Base-by-base conservation (phyloP, 2,329 filamentous ascomycete genomes). In the Fusarium oligoseptatum region DNA sequence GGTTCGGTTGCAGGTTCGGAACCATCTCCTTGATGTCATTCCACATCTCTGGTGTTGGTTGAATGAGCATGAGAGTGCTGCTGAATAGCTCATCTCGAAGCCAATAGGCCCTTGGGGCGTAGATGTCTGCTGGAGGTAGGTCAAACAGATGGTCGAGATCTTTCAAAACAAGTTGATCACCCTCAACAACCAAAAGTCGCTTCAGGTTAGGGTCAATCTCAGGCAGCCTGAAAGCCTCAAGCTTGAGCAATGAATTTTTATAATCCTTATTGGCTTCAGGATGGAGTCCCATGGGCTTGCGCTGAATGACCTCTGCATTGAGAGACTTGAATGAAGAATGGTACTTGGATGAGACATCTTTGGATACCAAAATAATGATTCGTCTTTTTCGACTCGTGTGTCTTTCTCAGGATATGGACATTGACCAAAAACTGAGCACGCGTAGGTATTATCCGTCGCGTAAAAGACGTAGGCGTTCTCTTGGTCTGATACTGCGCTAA, bases 51-150 rank as follows among this genome's bases (percentile, higher is more conserved):
- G 62, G 6, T 17, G 36, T 64, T 6, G 68, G 71, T 17, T 70
- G 64, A 2, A 76, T 70, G 2, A 76, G 65, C 73, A 76, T 75
- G 12, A 69, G 66, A 43, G 74, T 75, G 50, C 73, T 76, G 45
- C 62, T 69, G 48, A 76, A 34, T 22, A 50, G 70, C n/a, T 24
- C 12, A 12, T 72, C 41, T 4, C 52, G 45, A 1, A 71, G 37
- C 74, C 71, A 76, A 43, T 76, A 76, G 8, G 71, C 73, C 15
- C 37, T 64, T 22, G 73, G 64, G 14, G 73, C 68, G 15, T 58
- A 57, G 22, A 74, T 39, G 24, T 67, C 56, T 17, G 62, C 52
- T 5, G 41, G 52, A 3, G 68, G 68, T 14, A 64, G 27, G 20
- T 74, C 57, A 55, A 76, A 75, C 6, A 74, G 27, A 12, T 50